Conservation (phyloP, 1,139 yeast species). For the Hemisphaericaspora lyxosophila region DNA sequence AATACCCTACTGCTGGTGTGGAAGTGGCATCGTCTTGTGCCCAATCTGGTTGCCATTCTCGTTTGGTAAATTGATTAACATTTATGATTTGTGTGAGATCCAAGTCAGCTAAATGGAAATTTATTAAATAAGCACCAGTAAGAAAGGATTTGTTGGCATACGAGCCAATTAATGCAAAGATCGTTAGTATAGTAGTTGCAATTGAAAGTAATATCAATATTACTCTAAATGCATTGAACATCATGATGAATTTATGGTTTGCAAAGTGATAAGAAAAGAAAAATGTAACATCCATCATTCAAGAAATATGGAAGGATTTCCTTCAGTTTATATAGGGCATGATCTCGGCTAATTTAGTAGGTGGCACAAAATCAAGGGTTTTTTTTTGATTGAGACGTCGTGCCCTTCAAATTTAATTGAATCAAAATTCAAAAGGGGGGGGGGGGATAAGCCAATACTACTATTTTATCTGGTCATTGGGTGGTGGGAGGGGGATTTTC, state of each 20-base stretch:
- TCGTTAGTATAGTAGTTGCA: constrained; percentile 33
- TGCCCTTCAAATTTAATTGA: not conserved
- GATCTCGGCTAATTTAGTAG: not conserved
- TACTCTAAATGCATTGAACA: constrained; percentile 37
- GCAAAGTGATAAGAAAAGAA: not conserved
- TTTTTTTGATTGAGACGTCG: too few species aligned
- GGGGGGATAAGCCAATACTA: not conserved
- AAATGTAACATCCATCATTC: not conserved
- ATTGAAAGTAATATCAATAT: constrained; percentile 36
- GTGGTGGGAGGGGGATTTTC: not conserved
- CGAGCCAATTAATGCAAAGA: constrained; percentile 45
- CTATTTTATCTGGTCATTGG: too few species aligned
- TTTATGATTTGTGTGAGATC: constrained; percentile 33
- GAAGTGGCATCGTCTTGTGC: constrained; percentile 1
- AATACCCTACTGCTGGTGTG: constrained; percentile 6
- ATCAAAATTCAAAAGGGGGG: not conserved
- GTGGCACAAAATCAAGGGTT: not conserved
- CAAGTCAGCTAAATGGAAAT: constrained; percentile 36
- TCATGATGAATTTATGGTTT: constrained; percentile 11
- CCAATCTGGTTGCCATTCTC: constrained; percentile 9
- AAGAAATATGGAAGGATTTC: not conserved
- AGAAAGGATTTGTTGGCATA: constrained; percentile 36
- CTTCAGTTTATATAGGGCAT: not conserved
- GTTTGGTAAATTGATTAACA: constrained; percentile 11
- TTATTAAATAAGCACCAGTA: constrained; percentile 37